These are phyloP conservation scores for Iberis amara DNA, from an alignment of 441 rosid species.

Conservation along the genomic window DNA sequence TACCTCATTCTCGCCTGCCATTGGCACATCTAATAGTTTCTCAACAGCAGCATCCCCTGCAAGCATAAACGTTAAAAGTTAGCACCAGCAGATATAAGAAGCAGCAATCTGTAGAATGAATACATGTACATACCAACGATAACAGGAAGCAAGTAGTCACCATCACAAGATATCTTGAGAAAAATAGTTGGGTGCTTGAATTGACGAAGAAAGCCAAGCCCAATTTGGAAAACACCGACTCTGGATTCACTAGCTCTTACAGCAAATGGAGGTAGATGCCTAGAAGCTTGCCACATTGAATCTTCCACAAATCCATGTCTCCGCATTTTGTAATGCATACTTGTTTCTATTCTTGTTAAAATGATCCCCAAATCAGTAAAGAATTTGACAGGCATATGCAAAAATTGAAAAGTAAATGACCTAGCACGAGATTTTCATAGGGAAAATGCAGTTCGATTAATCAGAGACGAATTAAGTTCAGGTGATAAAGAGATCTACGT, in stretches of 20 bases:
- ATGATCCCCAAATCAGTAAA: no score
- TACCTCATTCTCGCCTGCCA: constrained; percentile 43
- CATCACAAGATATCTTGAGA: constrained; percentile 81
- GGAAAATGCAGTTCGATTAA: no score
- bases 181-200: constrained; percentile 81
- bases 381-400: background rate
- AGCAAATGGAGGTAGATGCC: constrained; percentile 26
- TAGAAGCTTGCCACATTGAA: constrained; percentile 27
- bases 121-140: constrained; percentile 50
- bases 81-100: background rate
- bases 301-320: constrained; percentile 31
- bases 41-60: constrained; percentile 75
- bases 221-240: constrained; percentile 40
- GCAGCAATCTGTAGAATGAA: background rate
- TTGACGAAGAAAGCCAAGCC: constrained; percentile 50
- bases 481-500: no score
- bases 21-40: constrained; percentile 42
- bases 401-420: background rate
- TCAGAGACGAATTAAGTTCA: no score
- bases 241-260: constrained; percentile 34
- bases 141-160: constrained; percentile 73
- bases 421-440: no score
- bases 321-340: constrained; percentile 36
- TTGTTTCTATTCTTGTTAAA: constrained; percentile 25
- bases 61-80: constrained; percentile 22